Percentiles rank a stretch among this genome's conserved stretches.
phyloP scores from a whole-genome alignment of 2,329 filamentous ascomycete genomes.

The Fusarium dlaminii region DNA sequence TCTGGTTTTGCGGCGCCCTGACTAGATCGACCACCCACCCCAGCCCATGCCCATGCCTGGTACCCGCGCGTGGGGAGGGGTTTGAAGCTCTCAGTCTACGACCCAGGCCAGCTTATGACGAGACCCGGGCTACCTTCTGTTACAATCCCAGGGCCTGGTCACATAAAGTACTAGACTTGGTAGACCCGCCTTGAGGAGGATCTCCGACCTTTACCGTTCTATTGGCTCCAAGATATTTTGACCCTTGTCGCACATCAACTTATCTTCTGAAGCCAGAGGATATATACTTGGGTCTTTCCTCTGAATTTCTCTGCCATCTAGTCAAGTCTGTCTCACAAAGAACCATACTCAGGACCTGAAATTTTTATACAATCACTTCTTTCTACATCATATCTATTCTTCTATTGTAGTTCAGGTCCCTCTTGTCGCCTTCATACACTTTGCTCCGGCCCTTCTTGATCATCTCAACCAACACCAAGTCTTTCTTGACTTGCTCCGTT shows the following conservation, averaged over 20 bases:
- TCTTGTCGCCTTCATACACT: conserved; percentile 19
- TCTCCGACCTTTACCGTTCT: conserved; percentile 46
- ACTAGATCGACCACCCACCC: conserved; percentile 29
- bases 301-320: conserved; percentile 35
- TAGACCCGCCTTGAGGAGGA: conserved; percentile 41
- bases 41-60: conserved; percentile 30
- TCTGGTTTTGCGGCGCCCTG: conserved; percentile 30
- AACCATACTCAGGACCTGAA: conserved; percentile 29
- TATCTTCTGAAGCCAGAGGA: conserved; percentile 35
- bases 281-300: conserved; percentile 44
- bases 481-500: conserved; percentile 3
- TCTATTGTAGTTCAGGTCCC: conserved; percentile 2
- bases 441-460: conserved; percentile 1
- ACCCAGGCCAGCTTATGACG: conserved; percentile 39
- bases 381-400: conserved; percentile 19
- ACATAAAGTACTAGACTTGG: conserved; percentile 33
- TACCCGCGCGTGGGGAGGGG: conserved; percentile 33
- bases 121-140: conserved; percentile 42
- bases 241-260: conserved; percentile 45
- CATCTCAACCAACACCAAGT: conserved; percentile 7
- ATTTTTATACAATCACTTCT: conserved; percentile 21
- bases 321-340: conserved; percentile 40
- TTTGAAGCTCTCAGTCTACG: conserved; percentile 33
- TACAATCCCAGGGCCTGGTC: conserved; percentile 40
- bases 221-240: conserved; percentile 45